Evolutionary conservation across 2,329 filamentous ascomycete genomes (phyloP), one percentile per base, ranked within the genome.

Genomic region (Colletotrichum sp.): DNA sequence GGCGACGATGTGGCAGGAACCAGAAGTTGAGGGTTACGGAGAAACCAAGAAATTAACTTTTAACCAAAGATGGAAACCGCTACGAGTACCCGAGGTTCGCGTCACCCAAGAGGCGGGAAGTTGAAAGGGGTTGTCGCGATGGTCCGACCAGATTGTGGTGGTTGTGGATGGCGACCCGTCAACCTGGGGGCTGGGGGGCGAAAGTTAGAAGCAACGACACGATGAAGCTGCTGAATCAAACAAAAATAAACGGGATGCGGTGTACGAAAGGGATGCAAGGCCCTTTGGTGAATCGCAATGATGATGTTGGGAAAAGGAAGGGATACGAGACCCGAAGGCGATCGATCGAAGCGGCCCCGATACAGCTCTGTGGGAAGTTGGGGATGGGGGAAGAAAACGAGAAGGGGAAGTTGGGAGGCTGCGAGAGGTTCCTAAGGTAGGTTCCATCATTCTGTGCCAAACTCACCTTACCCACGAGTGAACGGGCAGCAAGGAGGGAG

Each of bases 401-500:
- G 83, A 81, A 82, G 80, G 81, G 83, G 81, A 82, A 83, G 83
- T 83, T 82, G 83, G 84, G 83, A 85, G 82, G 82, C 82, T 82
- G 82, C 80, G 81, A 77, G 66, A 75, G 69, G 71, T 76, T 75
- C 68, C 68, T 60, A 71, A 75, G 68, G 60, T 70, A 76, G 69
- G 69, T 72, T 64, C 72, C 72, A 75, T 76, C 69, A 85, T 83
- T 70, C 82, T 85, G 81, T 83, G 81, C 79, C 80, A 83, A 86
- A 87, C 85, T 87, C 81, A 82, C 85, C 85, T 87, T 80, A 87
- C 85, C 85, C 85, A 87, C 81, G 82, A 83, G 77, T 81, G 82
- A 84, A 84, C 83, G 83, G 83, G 81, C 80, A 79, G 69, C 60
- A 72, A 72, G 69, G 63, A 67, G 69, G 39, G 69, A 72, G 44